phyloP scores from a whole-genome alignment of 2,329 filamentous ascomycete species.

The Grosmannia clavigera region DNA sequence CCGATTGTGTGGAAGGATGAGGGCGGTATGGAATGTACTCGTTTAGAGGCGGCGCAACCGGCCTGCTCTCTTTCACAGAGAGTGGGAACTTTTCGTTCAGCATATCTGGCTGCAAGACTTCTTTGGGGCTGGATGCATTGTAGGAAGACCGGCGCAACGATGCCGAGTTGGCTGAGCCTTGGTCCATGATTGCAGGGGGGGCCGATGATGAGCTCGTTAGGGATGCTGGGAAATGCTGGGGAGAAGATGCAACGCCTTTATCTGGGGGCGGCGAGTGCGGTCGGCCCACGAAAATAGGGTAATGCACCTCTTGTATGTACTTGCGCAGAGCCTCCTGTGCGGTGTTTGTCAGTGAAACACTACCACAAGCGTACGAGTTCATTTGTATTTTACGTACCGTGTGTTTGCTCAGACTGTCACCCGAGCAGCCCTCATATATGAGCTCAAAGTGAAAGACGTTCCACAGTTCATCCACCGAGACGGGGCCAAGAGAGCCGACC shows the following conservation, averaged over 20 bases:
- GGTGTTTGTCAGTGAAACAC: not conserved
- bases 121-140: conserved; percentile 19
- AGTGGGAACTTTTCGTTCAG: conserved; percentile 30
- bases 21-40: conserved; percentile 9
- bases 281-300: not conserved
- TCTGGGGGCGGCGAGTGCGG: not conserved
- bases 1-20: conserved; percentile 8
- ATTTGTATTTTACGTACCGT: conserved; percentile 29
- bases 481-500: not conserved
- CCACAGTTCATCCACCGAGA: conserved; percentile 39
- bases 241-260: not conserved
- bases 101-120: conserved; percentile 21
- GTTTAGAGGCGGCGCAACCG: not conserved
- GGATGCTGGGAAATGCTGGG: not conserved
- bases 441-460: conserved; percentile 46
- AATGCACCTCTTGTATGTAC: not conserved
- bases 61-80: conserved; percentile 19
- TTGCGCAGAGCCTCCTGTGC: not conserved
- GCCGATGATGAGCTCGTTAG: conserved; percentile 24
- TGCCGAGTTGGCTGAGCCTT: conserved; percentile 20
- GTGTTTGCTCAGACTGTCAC: conserved; percentile 40
- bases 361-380: too few relatives aligned
- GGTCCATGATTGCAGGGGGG: conserved; percentile 35
- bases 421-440: conserved; percentile 44
- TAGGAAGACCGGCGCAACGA: conserved; percentile 9